Conservation (phyloP, 495 filamentous ascomycete genomes). For the Podospora appendiculata region DNA sequence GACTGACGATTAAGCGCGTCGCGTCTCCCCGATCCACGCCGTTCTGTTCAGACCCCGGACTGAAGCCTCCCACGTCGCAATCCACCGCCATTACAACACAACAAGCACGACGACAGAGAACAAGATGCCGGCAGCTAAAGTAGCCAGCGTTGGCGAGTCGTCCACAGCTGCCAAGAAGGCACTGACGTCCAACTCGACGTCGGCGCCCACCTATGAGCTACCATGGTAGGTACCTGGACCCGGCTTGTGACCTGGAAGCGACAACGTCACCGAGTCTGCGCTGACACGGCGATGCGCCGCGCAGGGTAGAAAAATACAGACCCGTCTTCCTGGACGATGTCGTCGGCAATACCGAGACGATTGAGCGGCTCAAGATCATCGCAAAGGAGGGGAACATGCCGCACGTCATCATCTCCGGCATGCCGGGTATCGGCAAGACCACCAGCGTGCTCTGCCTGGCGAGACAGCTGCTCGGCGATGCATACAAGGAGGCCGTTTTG, state of each 20-base stretch:
- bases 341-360: slow-evolving; percentile 94
- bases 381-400: slow-evolving; percentile 99
- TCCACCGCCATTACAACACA: background rate
- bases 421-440: slow-evolving; percentile 99
- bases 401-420: slow-evolving; percentile 97
- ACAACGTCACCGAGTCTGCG: too few species aligned
- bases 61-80: background rate
- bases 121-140: slow-evolving; percentile 35
- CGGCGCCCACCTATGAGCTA: slow-evolving; percentile 68
- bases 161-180: slow-evolving; percentile 65
- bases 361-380: slow-evolving; percentile 97
- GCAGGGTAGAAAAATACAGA: slow-evolving; percentile 97
- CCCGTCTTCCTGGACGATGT: slow-evolving; percentile 92
- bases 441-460: slow-evolving; percentile 93
- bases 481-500: slow-evolving; percentile 96
- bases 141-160: slow-evolving; percentile 56
- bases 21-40: background rate
- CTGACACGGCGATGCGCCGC: too few species aligned
- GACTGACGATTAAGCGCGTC: slow-evolving; percentile 6
- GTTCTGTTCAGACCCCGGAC: background rate
- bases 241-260: too few species aligned
- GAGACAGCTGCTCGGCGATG: slow-evolving; percentile 80
- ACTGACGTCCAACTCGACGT: slow-evolving; percentile 54
- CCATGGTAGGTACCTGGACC: slow-evolving; percentile 68
- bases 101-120: background rate